A percentile compares a stretch with the other conserved stretches of the same genome.
These are phyloP conservation scores for Endothia cerciana DNA, from an alignment of 2,329 filamentous ascomycete genomes.

Conservation along the genomic window DNA sequence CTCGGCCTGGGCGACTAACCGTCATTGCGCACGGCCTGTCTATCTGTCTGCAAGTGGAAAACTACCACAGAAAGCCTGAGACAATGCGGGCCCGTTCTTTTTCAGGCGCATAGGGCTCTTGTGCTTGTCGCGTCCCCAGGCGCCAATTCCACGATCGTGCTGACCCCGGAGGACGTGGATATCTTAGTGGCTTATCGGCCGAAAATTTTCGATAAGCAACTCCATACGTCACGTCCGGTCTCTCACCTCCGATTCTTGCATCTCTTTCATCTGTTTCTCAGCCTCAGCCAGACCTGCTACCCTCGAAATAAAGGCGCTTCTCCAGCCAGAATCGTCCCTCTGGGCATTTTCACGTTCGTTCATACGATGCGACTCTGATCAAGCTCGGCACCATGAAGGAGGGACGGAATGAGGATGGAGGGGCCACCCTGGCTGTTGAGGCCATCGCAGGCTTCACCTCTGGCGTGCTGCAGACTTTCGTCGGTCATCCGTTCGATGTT, in stretches of 20 bases:
- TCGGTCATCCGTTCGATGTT: conserved; percentile 90
- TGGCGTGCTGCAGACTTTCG: conserved; percentile 82
- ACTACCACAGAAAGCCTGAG: neutral
- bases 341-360: neutral
- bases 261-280: neutral
- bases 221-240: conserved; percentile 24
- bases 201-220: conserved; percentile 29
- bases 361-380: conserved; percentile 25
- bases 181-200: conserved; percentile 26
- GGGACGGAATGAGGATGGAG: conserved; percentile 51
- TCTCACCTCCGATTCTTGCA: conserved; percentile 15
- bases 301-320: neutral
- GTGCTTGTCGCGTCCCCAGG: neutral
- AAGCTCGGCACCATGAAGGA: conserved; percentile 31
- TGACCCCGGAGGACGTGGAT: neutral
- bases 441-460: conserved; percentile 88
- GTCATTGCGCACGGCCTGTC: neutral
- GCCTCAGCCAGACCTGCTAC: neutral
- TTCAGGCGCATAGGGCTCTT: neutral
- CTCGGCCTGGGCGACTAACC: too few relatives aligned
- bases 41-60: neutral
- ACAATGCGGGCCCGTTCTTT: neutral
- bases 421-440: conserved; percentile 81
- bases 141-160: neutral
- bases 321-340: neutral